Conservation (phyloP, 768 basidiomycete species). For the Suillus americanus region DNA sequence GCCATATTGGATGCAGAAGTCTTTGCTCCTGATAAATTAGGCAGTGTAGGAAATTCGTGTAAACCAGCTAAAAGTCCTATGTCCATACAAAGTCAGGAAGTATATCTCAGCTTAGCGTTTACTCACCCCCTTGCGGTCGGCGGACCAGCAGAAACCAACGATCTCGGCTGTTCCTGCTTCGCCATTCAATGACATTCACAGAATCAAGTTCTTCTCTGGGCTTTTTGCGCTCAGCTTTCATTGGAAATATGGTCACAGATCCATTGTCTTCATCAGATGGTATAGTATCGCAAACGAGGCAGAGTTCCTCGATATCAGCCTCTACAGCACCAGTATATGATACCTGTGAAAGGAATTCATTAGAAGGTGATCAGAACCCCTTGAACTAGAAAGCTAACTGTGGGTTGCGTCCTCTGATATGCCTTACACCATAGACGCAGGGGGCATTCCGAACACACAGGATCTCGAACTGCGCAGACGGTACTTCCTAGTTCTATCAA, state of each 20-base stretch:
- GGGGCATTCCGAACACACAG: conserved; percentile 73
- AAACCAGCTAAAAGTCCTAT: conserved; percentile 88
- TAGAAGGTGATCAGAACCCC: too few relatives aligned
- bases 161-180: conserved; percentile 32
- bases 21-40: conserved; percentile 47
- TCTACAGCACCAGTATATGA: conserved; percentile 14
- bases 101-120: conserved; percentile 3
- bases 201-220: conserved; percentile 81
- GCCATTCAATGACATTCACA: conserved; percentile 88
- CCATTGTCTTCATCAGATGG: conserved; percentile 23
- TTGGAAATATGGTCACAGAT: conserved; percentile 77
- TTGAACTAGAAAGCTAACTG: conserved; percentile 12
- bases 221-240: conserved; percentile 82
- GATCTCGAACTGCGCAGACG: conserved; percentile 84
- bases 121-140: conserved; percentile 76
- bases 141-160: conserved; percentile 76
- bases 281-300: conserved; percentile 65
- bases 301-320: conserved; percentile 77
- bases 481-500: conserved; percentile 95
- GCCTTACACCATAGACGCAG: conserved; percentile 69
- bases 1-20: conserved; percentile 34
- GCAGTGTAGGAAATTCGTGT: conserved; percentile 78
- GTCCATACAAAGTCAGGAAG: conserved; percentile 5
- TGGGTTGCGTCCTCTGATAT: conserved; percentile 33
- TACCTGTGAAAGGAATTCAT: not conserved